Conservation (phyloP, 2,329 filamentous ascomycete genomes). For the Leptosphaerulina australis region DNA sequence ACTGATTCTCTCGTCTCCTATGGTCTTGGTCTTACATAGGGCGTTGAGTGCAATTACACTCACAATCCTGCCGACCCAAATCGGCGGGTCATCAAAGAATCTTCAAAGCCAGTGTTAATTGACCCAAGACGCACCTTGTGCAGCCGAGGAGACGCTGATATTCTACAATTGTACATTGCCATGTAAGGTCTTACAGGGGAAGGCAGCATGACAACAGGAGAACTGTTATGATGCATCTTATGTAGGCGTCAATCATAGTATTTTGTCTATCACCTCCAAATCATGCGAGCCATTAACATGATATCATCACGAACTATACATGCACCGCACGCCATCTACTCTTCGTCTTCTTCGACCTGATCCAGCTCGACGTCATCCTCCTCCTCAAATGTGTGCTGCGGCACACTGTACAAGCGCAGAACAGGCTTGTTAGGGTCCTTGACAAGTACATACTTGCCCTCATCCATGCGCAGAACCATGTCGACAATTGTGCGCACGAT, state of each 20-base stretch:
- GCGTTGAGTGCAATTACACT: no score
- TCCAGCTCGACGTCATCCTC: conserved; percentile 75
- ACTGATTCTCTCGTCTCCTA: no score
- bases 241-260: conserved; percentile 16
- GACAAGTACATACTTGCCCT: conserved; percentile 79
- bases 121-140: no score
- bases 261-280: conserved; percentile 29
- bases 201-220: no score
- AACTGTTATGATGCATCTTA: no score
- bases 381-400: conserved; percentile 86
- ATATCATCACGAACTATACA: conserved; percentile 28
- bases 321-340: conserved; percentile 45
- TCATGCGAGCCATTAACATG: conserved; percentile 28
- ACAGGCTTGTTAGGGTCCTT: conserved; percentile 98
- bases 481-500: conserved; percentile 98
- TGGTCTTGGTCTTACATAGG: no score
- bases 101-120: no score
- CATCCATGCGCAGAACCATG: conserved; percentile 79
- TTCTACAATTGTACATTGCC: no score
- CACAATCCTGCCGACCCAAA: no score
- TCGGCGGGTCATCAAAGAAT: no score
- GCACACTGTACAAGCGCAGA: conserved; percentile 90
- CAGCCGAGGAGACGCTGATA: no score
- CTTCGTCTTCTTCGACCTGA: conserved; percentile 62
- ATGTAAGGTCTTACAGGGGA: no score